phyloP scores from a whole-genome alignment of 2,329 filamentous ascomycete species.

The Thelonectria olida region DNA sequence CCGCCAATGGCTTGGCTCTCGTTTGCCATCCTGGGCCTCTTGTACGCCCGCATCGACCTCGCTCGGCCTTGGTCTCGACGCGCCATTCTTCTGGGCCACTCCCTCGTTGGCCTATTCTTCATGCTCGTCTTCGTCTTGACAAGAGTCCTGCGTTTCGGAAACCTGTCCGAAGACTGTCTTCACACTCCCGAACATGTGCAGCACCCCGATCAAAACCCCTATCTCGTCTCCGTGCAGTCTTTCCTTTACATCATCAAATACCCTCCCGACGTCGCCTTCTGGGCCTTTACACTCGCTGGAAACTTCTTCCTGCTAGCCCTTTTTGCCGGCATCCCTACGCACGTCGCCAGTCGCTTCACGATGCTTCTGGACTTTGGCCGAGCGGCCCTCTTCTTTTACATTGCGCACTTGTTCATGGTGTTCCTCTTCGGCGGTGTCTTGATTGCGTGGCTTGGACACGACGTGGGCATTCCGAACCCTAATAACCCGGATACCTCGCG shows the following conservation, averaged over 20 bases:
- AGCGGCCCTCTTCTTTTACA: constrained; percentile 58
- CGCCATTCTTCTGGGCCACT: constrained; percentile 41
- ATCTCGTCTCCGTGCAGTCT: constrained; percentile 50
- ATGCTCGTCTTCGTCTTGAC: constrained; percentile 52
- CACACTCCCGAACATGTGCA: constrained; percentile 48
- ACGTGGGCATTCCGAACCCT: constrained; percentile 39
- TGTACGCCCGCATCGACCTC: constrained; percentile 53
- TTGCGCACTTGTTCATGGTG: constrained; percentile 49
- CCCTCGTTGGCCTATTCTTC: constrained; percentile 42
- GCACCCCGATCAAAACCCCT: constrained; percentile 48
- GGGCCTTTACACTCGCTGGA: constrained; percentile 50
- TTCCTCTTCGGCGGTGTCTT: constrained; percentile 39
- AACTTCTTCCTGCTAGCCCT: constrained; percentile 51
- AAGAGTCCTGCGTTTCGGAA: constrained; percentile 52
- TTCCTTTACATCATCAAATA: constrained; percentile 60
- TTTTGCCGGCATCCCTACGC: constrained; percentile 46
- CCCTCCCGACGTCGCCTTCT: constrained; percentile 57
- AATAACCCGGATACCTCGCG: constrained; percentile 35
- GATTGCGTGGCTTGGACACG: constrained; percentile 46
- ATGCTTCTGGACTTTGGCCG: constrained; percentile 55
- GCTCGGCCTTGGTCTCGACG: constrained; percentile 43
- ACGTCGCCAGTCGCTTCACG: constrained; percentile 41
- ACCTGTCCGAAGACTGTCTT: constrained; percentile 55
- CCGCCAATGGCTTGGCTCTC: constrained; percentile 58
- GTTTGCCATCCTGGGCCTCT: constrained; percentile 54